Percentiles rank a stretch among this genome's conserved stretches.
Conservation (phyloP, 139 green algal genomes). For the Chlorella sp. region DNA sequence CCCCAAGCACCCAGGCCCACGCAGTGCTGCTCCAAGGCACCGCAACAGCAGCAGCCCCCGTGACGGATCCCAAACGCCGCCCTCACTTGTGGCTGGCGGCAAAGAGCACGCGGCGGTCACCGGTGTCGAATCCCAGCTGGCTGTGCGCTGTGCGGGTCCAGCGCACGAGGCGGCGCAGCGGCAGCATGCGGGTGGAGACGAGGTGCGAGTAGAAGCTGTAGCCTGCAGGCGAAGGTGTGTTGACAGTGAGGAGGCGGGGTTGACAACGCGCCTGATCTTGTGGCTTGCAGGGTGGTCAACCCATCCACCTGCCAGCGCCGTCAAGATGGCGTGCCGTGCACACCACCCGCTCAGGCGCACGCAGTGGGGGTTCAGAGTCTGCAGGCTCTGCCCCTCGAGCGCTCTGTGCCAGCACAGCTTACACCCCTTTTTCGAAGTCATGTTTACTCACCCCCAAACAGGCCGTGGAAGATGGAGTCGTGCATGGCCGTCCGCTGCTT, state of each 20-base stretch:
- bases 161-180: conserved; percentile 34
- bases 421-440: too few species aligned
- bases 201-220: conserved; percentile 43
- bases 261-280: too few species aligned
- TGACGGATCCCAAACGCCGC: background rate
- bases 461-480: conserved; percentile 40
- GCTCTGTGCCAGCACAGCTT: too few species aligned
- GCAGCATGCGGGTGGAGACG: conserved; percentile 37
- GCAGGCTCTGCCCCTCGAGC: too few species aligned
- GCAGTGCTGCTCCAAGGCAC: too few species aligned
- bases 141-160: conserved; percentile 29
- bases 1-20: too few species aligned
- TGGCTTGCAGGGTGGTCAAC: too few species aligned
- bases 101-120: conserved; percentile 12
- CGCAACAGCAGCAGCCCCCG: background rate
- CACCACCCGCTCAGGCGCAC: background rate
- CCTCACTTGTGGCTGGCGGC: conserved; percentile 37
- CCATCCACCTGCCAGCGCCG: too few species aligned
- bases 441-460: conserved; percentile 20
- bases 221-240: background rate
- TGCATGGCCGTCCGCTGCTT: conserved; percentile 26
- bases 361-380: background rate
- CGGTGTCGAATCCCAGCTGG: background rate
- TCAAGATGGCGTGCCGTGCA: too few species aligned
- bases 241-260: background rate